These are phyloP conservation scores for Tribonema minus DNA, from an alignment of 108 stramenopile species.

Conservation along the genomic window DNA sequence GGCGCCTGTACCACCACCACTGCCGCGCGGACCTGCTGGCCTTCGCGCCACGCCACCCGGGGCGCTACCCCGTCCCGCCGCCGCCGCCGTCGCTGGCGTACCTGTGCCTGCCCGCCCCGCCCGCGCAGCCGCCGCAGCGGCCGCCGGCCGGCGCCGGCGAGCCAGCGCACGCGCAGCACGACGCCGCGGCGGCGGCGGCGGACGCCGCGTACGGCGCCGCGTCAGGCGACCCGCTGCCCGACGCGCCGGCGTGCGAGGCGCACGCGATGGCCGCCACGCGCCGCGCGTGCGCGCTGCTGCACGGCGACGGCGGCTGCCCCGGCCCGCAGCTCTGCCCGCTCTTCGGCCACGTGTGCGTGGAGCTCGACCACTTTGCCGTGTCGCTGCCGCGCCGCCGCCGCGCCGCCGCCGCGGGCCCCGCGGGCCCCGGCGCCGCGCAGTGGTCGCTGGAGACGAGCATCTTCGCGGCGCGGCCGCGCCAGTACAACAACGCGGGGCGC, in stretches of 20 bases:
- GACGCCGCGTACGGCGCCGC: too few relatives aligned
- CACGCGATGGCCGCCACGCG: too few relatives aligned
- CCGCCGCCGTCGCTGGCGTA: not conserved
- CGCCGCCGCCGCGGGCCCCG: not conserved
- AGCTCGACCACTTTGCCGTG: not conserved
- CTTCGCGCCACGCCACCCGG: conserved; percentile 19
- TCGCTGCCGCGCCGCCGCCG: not conserved
- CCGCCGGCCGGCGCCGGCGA: not conserved
- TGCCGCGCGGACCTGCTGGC: conserved; percentile 12
- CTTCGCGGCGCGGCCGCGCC: not conserved
- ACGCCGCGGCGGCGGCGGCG: too few relatives aligned
- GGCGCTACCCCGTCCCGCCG: conserved; percentile 1
- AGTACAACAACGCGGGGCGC: not conserved
- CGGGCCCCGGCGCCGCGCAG: not conserved
- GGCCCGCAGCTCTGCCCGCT: conserved; percentile 1
- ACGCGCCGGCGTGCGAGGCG: too few relatives aligned
- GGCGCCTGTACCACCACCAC: conserved; percentile 14
- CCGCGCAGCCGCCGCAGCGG: not conserved
- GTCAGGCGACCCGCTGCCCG: too few relatives aligned
- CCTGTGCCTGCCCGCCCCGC: conserved; percentile 1
- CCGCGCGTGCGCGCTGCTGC: conserved; percentile 3
- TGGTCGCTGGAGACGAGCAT: not conserved
- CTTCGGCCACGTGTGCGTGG: conserved; percentile 5
- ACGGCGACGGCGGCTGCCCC: conserved; percentile 4
- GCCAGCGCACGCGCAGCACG: too few relatives aligned